phyloP scores from a whole-genome alignment of 1,139 yeast species.

The Ogataea hybrid region DNA sequence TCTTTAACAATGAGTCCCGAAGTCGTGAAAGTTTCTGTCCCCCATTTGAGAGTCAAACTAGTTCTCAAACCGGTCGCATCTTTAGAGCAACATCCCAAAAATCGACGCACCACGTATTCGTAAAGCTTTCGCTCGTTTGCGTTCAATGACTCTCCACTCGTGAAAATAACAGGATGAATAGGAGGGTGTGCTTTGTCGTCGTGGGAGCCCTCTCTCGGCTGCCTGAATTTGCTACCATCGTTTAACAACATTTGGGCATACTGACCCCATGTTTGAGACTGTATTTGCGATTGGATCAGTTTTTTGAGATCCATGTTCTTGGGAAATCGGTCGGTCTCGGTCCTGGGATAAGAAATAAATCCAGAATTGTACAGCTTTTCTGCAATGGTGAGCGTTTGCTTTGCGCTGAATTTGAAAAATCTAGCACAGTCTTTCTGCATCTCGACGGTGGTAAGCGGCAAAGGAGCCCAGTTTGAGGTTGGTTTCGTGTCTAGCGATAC shows the following conservation, averaged over 20 bases:
- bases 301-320: slow-evolving; percentile 63
- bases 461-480: slow-evolving; percentile 75
- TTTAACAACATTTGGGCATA: slow-evolving; percentile 40
- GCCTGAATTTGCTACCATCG: slow-evolving; percentile 39
- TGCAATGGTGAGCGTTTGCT: slow-evolving; percentile 77
- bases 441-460: slow-evolving; percentile 95
- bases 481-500: slow-evolving; percentile 55
- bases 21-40: slow-evolving; percentile 65
- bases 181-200: slow-evolving; percentile 99
- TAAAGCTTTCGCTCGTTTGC: slow-evolving; percentile 70
- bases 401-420: slow-evolving; percentile 75
- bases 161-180: slow-evolving; percentile 78
- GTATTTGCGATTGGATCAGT: slow-evolving; percentile 59
- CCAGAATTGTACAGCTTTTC: slow-evolving; percentile 86
- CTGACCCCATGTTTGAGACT: slow-evolving; percentile 47
- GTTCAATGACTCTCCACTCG: slow-evolving; percentile 48
- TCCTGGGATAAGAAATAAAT: slow-evolving; percentile 90
- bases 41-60: slow-evolving; percentile 70
- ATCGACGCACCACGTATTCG: slow-evolving; percentile 83
- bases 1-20: slow-evolving; percentile 72
- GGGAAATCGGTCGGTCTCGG: slow-evolving; percentile 92
- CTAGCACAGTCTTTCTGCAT: slow-evolving; percentile 83
- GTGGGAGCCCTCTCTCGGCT: slow-evolving; percentile 77
- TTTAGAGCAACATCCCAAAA: slow-evolving; percentile 86
- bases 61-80: slow-evolving; percentile 83